Evolutionary conservation across 2,329 filamentous ascomycete genomes (phyloP).

Genomic region (Thielaviopsis punctulata): DNA sequence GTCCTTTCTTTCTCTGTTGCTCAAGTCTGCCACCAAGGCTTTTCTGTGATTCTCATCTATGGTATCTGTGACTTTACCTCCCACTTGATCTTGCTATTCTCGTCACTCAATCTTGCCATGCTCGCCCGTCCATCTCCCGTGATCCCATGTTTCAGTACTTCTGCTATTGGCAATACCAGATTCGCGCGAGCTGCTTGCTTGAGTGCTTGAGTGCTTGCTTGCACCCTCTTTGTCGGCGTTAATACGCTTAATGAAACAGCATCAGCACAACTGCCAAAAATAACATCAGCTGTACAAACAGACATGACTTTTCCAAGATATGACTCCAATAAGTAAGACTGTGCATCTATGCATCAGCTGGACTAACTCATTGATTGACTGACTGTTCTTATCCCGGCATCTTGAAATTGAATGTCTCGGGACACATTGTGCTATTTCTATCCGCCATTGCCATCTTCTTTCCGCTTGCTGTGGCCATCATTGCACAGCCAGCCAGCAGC

Average conservation of each 20-base stretch:
- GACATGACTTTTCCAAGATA: not conserved
- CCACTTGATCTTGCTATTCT: too few relatives aligned
- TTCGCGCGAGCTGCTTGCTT: not conserved
- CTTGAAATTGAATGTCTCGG: not conserved
- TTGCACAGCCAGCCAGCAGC: not conserved
- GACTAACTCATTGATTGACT: too few relatives aligned
- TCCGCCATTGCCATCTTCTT: not conserved
- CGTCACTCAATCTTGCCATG: too few relatives aligned
- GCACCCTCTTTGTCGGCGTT: not conserved
- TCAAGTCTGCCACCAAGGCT: too few relatives aligned
- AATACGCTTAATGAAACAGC: not conserved
- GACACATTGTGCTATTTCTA: not conserved
- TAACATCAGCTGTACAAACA: not conserved
- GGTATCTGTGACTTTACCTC: too few relatives aligned
- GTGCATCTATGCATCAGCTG: too few relatives aligned
- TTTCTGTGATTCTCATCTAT: too few relatives aligned
- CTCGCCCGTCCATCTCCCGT: not conserved
- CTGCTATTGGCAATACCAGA: not conserved
- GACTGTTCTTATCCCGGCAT: not conserved
- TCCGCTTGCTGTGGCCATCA: not conserved
- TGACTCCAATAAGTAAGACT: too few relatives aligned
- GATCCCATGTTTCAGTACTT: too few relatives aligned
- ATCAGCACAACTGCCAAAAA: not conserved
- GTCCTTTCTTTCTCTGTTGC: too few relatives aligned
- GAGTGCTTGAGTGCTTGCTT: too few relatives aligned